Base-by-base conservation (phyloP, 148 eudicot genomes). In the Tetragonia tetragonoides region DNA sequence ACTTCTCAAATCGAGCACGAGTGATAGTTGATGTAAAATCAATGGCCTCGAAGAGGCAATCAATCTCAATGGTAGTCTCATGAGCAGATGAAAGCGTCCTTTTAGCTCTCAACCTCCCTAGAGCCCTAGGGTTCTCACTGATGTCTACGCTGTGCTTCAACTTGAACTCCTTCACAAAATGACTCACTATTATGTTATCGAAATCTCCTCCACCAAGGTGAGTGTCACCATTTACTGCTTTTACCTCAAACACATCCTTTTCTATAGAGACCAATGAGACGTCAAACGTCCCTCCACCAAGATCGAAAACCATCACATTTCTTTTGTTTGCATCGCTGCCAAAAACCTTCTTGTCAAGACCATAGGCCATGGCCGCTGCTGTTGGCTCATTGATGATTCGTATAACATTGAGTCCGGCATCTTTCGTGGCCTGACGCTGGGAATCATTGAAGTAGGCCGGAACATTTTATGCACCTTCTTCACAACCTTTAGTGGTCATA, bases 151-250 rank as follows among this genome's bases (percentile, higher is more conserved):
- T 61, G 23, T 49, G 37, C 38, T 53, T 72, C n/a, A 60, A 71
- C 47, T 77, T 21, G 20, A 77, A 67, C 67, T 41, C 74, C 10
- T n/a, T 23, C 10, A 72, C 44, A n/a, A 82, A 73, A 49, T 72
- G 5, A 10, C 28, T 44, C 4, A 62, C 84, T 74, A 82, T 57
- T 57, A 42, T 82, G 42, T 60, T 62, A 63, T 78, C 81, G 14
- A 78, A 78, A 62, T 71, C 81, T 16, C 46, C 67, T n/a, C 81
- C 75, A 39, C 84, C 84, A 44, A 73, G 72, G 57, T 82, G 81
- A 6, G 78, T 47, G 37, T 77, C 73, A 20, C 64, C 62, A 47
- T 23, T 3, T 7, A 71, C 75, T 11, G 81, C 60, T 54, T 78
- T 78, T 14, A 78, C 68, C 23, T 78, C 69, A 47, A 70, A 39